Evolutionary conservation across 78 protist species (phyloP).

Genomic region (Bigelowiella natans): DNA sequence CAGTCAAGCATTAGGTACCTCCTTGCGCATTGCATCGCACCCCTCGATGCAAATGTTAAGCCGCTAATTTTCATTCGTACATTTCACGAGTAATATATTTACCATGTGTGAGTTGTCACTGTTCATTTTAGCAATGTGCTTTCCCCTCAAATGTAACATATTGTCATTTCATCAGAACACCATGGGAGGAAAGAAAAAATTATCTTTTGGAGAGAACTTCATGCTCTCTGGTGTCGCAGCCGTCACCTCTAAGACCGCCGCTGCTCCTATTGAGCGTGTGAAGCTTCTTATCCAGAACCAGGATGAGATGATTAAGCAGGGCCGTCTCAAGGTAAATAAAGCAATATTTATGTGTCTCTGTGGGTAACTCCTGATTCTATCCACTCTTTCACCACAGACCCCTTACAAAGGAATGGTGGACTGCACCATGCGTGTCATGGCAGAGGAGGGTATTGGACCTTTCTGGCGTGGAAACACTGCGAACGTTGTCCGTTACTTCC

Average conservation of each 20-base stretch:
- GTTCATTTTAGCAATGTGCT: no score
- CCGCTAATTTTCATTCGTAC: no score
- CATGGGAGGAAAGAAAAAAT: no score
- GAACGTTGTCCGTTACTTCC: constrained; percentile 93
- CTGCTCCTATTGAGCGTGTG: constrained; percentile 94
- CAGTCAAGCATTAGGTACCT: no score
- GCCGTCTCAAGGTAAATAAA: background rate
- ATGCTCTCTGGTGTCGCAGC: constrained; percentile 69
- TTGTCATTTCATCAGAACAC: no score
- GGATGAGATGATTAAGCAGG: constrained; percentile 14
- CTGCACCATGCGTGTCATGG: constrained; percentile 75
- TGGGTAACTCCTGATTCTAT: background rate
- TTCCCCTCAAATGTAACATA: no score
- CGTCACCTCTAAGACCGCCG: constrained; percentile 81
- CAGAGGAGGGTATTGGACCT: constrained; percentile 75
- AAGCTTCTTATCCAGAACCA: constrained; percentile 82
- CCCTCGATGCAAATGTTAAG: no score
- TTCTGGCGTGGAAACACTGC: constrained; percentile 86
- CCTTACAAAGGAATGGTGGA: constrained; percentile 83
- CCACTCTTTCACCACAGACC: constrained; percentile 1
- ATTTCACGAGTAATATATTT: no score
- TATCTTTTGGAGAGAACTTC: constrained; percentile 26
- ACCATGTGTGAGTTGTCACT: no score
- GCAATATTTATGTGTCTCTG: background rate
- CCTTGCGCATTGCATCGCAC: no score